Evolutionary conservation across 768 basidiomycete species (phyloP).

Genomic region (Pulveroboletus ravenelii): DNA sequence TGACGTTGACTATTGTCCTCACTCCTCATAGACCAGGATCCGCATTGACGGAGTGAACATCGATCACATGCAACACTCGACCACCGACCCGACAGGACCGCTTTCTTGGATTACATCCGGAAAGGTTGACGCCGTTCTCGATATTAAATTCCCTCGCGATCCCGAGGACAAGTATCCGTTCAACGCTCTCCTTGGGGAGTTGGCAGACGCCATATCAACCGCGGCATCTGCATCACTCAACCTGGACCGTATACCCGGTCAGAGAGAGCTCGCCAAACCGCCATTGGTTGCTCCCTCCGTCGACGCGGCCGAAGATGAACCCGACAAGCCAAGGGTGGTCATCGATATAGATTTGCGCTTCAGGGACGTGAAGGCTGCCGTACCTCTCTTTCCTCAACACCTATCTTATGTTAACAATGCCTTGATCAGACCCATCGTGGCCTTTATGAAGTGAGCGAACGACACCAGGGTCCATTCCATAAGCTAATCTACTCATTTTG

Average conservation of each 20-base stretch:
- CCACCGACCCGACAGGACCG: constrained; percentile 72
- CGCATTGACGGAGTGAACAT: constrained; percentile 96
- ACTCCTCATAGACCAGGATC: constrained; percentile 68
- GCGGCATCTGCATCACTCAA: constrained; percentile 43
- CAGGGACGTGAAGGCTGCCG: constrained; percentile 90
- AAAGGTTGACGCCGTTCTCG: constrained; percentile 93
- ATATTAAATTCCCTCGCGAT: constrained; percentile 93
- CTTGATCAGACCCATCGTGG: constrained; percentile 90
- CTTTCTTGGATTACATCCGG: constrained; percentile 98
- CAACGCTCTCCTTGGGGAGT: constrained; percentile 81
- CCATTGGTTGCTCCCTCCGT: constrained; percentile 69
- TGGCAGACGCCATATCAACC: constrained; percentile 83
- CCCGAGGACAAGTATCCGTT: constrained; percentile 65
- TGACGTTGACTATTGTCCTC: neutral
- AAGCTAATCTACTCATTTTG: constrained; percentile 4
- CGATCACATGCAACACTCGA: constrained; percentile 87
- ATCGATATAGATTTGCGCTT: constrained; percentile 95
- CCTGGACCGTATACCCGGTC: constrained; percentile 76
- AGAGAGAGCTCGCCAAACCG: constrained; percentile 81
- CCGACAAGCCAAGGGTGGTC: constrained; percentile 48
- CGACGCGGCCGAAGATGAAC: constrained; percentile 25
- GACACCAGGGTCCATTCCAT: neutral
- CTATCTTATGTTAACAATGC: constrained; percentile 91
- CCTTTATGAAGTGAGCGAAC: constrained; percentile 87
- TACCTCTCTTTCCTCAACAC: constrained; percentile 87